Evolutionary conservation across 2,329 filamentous ascomycete species (phyloP).

Genomic region (Clarireedia paspali): DNA sequence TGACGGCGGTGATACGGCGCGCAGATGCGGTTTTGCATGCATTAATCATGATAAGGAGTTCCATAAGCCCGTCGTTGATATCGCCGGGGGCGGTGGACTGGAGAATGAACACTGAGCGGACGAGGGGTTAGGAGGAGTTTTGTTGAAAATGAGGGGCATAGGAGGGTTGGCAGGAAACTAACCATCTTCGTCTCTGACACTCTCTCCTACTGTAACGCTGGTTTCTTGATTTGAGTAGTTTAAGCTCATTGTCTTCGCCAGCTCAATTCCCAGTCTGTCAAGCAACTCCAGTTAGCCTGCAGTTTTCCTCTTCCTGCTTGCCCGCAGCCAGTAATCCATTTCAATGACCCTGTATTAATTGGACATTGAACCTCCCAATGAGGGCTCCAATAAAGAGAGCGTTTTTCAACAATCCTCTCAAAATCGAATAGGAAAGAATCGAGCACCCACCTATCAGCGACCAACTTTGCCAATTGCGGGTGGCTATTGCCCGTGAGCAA

Average conservation of each 20-base stretch:
- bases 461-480: slow-evolving; percentile 61
- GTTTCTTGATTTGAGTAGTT: slow-evolving; percentile 86
- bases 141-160: neutral
- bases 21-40: slow-evolving; percentile 82
- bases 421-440: neutral
- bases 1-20: slow-evolving; percentile 86
- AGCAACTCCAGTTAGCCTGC: neutral
- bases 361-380: no score
- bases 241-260: slow-evolving; percentile 71
- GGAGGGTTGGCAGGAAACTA: neutral
- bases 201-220: slow-evolving; percentile 90
- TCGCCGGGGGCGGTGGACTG: slow-evolving; percentile 93
- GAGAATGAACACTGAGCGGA: slow-evolving; percentile 73
- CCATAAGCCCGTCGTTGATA: slow-evolving; percentile 97
- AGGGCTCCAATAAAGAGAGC: neutral
- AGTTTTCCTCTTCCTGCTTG: slow-evolving; percentile 1
- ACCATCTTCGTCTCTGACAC: slow-evolving; percentile 92
- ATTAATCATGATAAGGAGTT: slow-evolving; percentile 96
- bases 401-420: neutral
- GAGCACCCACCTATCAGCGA: slow-evolving; percentile 30
- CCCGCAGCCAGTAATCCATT: no score
- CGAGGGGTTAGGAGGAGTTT: neutral
- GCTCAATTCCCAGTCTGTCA: slow-evolving; percentile 63
- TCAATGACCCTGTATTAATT: no score
- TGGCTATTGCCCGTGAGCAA: slow-evolving; percentile 70